phyloP scores from a whole-genome alignment of 2,329 filamentous ascomycete species.

The Cryoendolithus antarcticus region DNA sequence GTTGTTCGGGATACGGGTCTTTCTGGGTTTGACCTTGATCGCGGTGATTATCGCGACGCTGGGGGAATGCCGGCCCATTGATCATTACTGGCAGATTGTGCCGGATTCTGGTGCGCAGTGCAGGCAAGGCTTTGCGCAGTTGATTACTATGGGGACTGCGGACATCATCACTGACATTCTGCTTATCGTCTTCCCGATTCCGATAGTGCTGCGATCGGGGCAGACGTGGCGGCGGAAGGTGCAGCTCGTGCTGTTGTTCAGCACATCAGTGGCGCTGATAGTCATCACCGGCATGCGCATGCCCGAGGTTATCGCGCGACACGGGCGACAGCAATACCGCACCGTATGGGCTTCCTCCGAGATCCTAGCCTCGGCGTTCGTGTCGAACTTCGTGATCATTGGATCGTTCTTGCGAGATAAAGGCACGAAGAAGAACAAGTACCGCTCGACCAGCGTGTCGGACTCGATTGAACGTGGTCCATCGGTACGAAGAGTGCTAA shows the following conservation, averaged over 20 bases:
- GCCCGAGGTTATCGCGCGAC: constrained; percentile 57
- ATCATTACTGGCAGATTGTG: constrained; percentile 45
- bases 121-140: constrained; percentile 73
- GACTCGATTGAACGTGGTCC: constrained; percentile 45
- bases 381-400: constrained; percentile 79
- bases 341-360: constrained; percentile 84
- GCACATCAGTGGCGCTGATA: constrained; percentile 68
- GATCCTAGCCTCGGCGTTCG: constrained; percentile 73
- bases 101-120: constrained; percentile 77
- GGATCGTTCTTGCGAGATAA: constrained; percentile 87
- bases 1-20: constrained; percentile 59
- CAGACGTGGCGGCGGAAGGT: constrained; percentile 69
- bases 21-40: constrained; percentile 65
- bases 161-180: constrained; percentile 83
- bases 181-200: constrained; percentile 77
- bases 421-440: constrained; percentile 81
- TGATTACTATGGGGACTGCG: constrained; percentile 79
- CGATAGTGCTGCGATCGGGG: constrained; percentile 67
- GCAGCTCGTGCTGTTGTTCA: constrained; percentile 70
- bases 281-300: constrained; percentile 70
- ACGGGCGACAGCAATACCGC: constrained; percentile 72
- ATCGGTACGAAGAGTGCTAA: constrained; percentile 47
- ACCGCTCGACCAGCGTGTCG: constrained; percentile 44
- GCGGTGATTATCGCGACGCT: constrained; percentile 72
- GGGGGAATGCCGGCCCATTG: constrained; percentile 59